Base-by-base conservation (phyloP, 192 early-diverging fungal genomes). In the Cladochytrium replicatum region DNA sequence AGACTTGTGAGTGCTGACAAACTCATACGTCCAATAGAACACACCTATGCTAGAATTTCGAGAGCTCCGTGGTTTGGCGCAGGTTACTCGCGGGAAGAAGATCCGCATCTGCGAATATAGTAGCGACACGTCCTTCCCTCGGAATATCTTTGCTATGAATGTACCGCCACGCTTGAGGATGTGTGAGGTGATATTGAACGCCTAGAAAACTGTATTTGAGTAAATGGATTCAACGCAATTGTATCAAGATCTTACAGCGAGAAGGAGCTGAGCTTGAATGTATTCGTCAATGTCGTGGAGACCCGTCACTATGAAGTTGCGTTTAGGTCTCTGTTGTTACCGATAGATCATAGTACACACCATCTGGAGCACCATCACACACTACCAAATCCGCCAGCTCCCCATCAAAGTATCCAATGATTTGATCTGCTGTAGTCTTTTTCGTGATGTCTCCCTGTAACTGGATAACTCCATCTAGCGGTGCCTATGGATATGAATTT, bases 231-330 rank as follows among this genome's bases (percentile, higher is more conserved):
- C n/a, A n/a, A n/a, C n/a, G n/a, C n/a, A n/a, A n/a, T n/a, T n/a
- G n/a, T n/a, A n/a, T n/a, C n/a, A 0, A 15, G 21, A 28, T 28
- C 58, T 50, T 48, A 72, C 74, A 0, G 93, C 91, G 34, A 99
- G 69, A 34, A 99, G 67, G 6, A 99, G 75, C 63, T 99, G 93
- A 5, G 93, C 91, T 55, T 99, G 96, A 55, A 97, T 90, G 60
- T 93, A 99, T 68, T 99, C 96, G 71, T 99, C 96, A 77, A 97
- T 89, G 54, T 97, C 96, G n/a, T n/a, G n/a, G n/a, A n/a, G n/a
- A n/a, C n/a, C n/a, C n/a, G n/a, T n/a, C n/a, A n/a, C n/a, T n/a
- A n/a, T n/a, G 25, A 37, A 37, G 13, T 37, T 17, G 13, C 34
- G 17, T 37, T 37, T 37, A 13, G 17, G 17, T 37, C 34, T 37